These are phyloP conservation scores for Colletotrichum shisoi DNA, from an alignment of 2,329 filamentous ascomycete species.

Conservation along the genomic window DNA sequence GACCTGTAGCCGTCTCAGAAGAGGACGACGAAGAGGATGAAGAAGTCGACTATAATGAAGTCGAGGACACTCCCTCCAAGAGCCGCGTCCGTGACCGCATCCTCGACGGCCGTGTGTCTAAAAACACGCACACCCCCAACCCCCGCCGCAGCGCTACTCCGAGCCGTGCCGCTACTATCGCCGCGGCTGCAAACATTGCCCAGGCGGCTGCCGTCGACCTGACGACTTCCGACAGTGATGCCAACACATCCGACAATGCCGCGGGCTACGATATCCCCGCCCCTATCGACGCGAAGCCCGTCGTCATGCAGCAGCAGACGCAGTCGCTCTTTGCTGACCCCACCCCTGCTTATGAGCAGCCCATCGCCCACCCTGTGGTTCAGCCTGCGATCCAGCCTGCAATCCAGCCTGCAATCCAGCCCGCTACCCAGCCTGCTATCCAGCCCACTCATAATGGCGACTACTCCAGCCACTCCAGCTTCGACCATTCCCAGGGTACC, in stretches of 20 bases:
- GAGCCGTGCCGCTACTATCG: slow-evolving; percentile 39
- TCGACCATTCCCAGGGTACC: slow-evolving; percentile 14
- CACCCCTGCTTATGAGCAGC: background rate
- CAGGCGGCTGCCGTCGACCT: slow-evolving; percentile 37
- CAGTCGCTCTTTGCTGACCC: background rate
- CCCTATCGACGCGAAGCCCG: slow-evolving; percentile 23
- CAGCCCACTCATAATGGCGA: slow-evolving; percentile 6
- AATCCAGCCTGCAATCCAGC: background rate
- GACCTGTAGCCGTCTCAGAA: slow-evolving; percentile 44
- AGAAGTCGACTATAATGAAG: slow-evolving; percentile 45
- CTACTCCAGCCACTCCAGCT: slow-evolving; percentile 18
- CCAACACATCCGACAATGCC: slow-evolving; percentile 36
- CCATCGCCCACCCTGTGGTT: background rate
- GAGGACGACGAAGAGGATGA: slow-evolving; percentile 44
- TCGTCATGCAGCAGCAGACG: slow-evolving; percentile 7
- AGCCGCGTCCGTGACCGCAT: slow-evolving; percentile 29
- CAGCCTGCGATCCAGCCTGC: slow-evolving; percentile 8
- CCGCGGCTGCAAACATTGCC: slow-evolving; percentile 34
- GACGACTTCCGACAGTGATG: slow-evolving; percentile 40
- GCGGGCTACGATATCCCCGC: slow-evolving; percentile 24
- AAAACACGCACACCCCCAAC: slow-evolving; percentile 16
- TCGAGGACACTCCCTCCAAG: slow-evolving; percentile 52
- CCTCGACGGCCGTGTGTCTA: slow-evolving; percentile 31
- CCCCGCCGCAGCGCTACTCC: slow-evolving; percentile 30
- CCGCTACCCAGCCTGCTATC: background rate